Evolutionary conservation across 2,329 filamentous ascomycete genomes (phyloP).

Genomic region (Chaetomiaceae sp.): DNA sequence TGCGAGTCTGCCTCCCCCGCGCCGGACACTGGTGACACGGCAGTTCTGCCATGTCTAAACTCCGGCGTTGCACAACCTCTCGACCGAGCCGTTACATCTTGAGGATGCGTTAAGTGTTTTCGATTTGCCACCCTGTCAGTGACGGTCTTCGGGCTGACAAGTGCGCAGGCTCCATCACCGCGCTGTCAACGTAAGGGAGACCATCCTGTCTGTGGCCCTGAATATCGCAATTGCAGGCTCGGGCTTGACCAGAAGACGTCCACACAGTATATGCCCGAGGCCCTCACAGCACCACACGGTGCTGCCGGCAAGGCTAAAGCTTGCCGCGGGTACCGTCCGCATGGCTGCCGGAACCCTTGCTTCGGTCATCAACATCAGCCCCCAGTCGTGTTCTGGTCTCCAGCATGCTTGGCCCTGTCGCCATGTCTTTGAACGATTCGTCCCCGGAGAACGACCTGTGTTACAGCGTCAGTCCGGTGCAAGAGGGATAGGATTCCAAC

Average conservation of each 20-base stretch:
- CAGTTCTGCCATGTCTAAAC: neutral
- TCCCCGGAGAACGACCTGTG: constrained; percentile 39
- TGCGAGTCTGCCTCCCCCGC: neutral
- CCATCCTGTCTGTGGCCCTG: constrained; percentile 6
- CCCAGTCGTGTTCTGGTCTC: constrained; percentile 33
- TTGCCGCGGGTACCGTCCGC: constrained; percentile 13
- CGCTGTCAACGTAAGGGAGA: neutral
- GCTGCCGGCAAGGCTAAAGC: constrained; percentile 8
- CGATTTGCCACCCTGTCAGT: too few species aligned
- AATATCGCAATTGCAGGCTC: neutral
- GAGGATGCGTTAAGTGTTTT: neutral
- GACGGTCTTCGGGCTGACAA: neutral
- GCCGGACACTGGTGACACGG: constrained; percentile 2
- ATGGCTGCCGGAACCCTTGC: neutral
- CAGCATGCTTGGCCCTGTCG: constrained; percentile 25
- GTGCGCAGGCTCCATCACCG: neutral
- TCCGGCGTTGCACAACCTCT: constrained; percentile 8
- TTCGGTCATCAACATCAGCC: constrained; percentile 31
- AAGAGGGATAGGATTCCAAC: neutral
- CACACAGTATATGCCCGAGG: neutral
- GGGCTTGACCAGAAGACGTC: neutral
- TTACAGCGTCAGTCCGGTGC: constrained; percentile 3
- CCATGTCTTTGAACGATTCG: constrained; percentile 35
- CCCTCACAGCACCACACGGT: neutral
- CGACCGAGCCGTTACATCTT: neutral